Evolutionary conservation across 495 filamentous ascomycete species (phyloP).

Genomic region (Penicillium herquei): DNA sequence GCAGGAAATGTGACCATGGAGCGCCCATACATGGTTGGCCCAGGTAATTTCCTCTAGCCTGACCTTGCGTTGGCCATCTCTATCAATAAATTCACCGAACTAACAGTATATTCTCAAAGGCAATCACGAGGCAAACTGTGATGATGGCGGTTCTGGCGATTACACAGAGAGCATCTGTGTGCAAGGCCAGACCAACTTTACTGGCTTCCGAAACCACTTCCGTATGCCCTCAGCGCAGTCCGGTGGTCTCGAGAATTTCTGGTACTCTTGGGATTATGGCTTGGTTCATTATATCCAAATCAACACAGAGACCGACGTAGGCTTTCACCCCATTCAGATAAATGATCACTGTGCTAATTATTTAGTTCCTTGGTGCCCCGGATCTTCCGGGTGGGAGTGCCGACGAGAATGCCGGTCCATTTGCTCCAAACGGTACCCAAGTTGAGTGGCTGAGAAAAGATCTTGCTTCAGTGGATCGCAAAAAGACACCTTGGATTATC

Average conservation of each 20-base stretch:
- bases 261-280: conserved; percentile 12
- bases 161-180: conserved; percentile 6
- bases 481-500: conserved; percentile 42
- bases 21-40: conserved; percentile 12
- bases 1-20: conserved; percentile 1
- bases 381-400: conserved; percentile 40
- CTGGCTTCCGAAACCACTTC: conserved; percentile 10
- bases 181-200: conserved; percentile 12
- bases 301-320: conserved; percentile 21
- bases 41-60: neutral
- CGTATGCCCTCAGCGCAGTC: conserved; percentile 7
- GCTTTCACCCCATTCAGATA: neutral
- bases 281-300: conserved; percentile 5
- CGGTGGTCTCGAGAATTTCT: conserved; percentile 8
- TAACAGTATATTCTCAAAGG: neutral
- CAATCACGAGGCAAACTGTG: conserved; percentile 12
- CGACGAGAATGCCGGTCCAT: conserved; percentile 40
- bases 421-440: conserved; percentile 39
- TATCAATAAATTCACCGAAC: no score
- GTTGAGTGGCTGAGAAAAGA: conserved; percentile 47
- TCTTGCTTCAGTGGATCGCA: conserved; percentile 45
- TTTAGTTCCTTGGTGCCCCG: conserved; percentile 37
- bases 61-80: no score
- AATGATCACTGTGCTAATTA: neutral
- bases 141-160: neutral